Evolutionary conservation across 768 basidiomycete genomes (phyloP).

Genomic region (Stropharia rugosoannulata): DNA sequence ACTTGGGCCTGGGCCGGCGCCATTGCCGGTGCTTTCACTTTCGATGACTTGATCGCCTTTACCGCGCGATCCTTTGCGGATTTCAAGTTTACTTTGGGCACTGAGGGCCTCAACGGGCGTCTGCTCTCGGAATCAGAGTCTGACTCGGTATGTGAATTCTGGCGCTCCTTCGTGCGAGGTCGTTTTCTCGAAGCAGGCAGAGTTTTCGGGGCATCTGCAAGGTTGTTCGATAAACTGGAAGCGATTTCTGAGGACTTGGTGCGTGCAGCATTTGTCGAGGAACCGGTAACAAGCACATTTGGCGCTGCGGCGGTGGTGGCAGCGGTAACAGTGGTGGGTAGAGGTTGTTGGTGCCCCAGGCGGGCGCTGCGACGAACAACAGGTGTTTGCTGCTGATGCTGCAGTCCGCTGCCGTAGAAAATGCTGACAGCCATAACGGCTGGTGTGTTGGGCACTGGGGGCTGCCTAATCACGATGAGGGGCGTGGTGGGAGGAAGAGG

Average conservation of each 20-base stretch:
- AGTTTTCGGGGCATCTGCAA: neutral
- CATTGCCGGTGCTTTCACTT: neutral
- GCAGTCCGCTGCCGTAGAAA: neutral
- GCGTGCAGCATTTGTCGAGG: neutral
- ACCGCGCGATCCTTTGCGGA: too few relatives aligned
- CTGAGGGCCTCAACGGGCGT: neutral
- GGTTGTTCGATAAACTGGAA: too few relatives aligned
- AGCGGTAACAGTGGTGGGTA: neutral
- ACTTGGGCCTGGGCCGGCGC: neutral
- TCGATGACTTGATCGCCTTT: neutral
- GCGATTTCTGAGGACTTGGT: neutral
- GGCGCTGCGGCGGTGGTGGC: neutral
- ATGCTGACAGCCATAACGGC: neutral
- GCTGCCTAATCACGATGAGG: neutral
- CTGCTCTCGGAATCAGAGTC: neutral
- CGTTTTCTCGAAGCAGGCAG: neutral
- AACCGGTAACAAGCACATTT: neutral
- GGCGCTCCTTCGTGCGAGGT: neutral
- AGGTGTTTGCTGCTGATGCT: neutral
- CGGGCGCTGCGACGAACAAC: slow-evolving; percentile 4
- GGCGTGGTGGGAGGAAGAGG: slow-evolving; percentile 1
- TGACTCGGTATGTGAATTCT: slow-evolving; percentile 5
- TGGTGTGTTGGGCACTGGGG: neutral
- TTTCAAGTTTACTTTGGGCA: too few relatives aligned
- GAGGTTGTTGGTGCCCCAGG: neutral